Conservation (phyloP, 192 early-diverging fungal species). For the Coemansia sp. region DNA sequence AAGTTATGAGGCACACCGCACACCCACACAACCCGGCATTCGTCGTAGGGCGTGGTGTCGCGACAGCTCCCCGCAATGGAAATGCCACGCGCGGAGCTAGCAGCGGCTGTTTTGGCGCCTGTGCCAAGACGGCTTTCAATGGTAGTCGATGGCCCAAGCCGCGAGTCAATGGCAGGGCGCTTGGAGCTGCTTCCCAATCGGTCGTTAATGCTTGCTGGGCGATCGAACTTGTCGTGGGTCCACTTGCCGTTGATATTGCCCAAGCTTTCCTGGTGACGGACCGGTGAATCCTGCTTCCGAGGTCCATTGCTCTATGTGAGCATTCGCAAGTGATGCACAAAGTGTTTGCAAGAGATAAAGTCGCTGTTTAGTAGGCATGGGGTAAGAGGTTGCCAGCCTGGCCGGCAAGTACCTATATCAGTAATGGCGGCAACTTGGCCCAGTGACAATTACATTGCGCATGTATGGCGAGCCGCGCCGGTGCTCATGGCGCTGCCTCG, state of each 20-base stretch:
- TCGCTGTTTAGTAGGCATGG: no score
- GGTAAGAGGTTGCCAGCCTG: no score
- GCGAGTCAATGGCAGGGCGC: background rate
- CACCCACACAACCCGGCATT: conserved; percentile 30
- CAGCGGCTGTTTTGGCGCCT: background rate
- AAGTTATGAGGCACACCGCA: conserved; percentile 26
- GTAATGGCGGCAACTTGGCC: no score
- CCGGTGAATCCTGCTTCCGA: background rate
- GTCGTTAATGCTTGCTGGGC: conserved; percentile 25
- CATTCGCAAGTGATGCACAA: background rate
- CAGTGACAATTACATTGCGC: conserved; percentile 19
- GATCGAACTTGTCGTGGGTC: conserved; percentile 29
- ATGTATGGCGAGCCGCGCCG: conserved; percentile 23
- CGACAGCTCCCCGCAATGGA: conserved; percentile 23
- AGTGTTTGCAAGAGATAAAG: no score
- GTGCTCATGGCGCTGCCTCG: background rate
- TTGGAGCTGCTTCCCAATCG: conserved; percentile 14
- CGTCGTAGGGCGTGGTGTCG: conserved; percentile 29
- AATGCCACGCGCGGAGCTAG: conserved; percentile 8
- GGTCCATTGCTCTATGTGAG: background rate
- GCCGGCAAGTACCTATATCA: no score
- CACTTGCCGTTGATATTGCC: conserved; percentile 6
- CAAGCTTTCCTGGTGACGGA: background rate
- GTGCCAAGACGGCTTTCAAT: background rate
- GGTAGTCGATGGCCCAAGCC: background rate